These are phyloP conservation scores for Trichophyton simii DNA, from an alignment of 2,329 filamentous ascomycete genomes.

Conservation along the genomic window DNA sequence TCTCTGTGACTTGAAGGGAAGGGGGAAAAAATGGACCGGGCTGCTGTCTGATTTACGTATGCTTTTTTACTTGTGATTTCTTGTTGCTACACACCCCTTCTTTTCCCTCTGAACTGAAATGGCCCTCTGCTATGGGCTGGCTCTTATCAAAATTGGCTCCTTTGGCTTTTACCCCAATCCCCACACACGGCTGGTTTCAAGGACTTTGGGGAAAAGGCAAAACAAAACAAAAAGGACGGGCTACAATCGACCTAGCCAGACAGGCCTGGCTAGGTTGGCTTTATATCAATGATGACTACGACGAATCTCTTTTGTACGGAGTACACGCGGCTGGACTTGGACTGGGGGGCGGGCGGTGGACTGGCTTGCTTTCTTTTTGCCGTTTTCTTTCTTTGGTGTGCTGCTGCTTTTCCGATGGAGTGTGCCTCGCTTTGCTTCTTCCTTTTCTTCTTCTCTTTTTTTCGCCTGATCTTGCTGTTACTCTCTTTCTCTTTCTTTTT, in stretches of 20 bases:
- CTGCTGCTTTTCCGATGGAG: background rate
- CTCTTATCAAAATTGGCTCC: background rate
- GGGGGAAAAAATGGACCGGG: background rate
- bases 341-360: background rate
- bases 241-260: background rate
- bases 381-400: background rate
- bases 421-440: background rate
- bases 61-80: background rate
- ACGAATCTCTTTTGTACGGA: constrained; percentile 3
- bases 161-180: background rate
- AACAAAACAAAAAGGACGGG: background rate
- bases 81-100: no score
- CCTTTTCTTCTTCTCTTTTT: background rate
- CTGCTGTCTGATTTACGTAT: background rate
- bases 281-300: background rate
- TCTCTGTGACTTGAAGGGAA: background rate
- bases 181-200: background rate
- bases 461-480: background rate
- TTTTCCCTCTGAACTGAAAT: background rate
- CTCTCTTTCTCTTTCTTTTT: background rate
- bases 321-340: background rate
- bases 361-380: background rate
- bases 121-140: background rate
- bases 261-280: background rate
- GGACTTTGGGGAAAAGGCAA: background rate